Percentiles rank a stretch among this genome's conserved stretches.
Conservation (phyloP, 768 basidiomycete species). For the Neoboletus subvelutipes region DNA sequence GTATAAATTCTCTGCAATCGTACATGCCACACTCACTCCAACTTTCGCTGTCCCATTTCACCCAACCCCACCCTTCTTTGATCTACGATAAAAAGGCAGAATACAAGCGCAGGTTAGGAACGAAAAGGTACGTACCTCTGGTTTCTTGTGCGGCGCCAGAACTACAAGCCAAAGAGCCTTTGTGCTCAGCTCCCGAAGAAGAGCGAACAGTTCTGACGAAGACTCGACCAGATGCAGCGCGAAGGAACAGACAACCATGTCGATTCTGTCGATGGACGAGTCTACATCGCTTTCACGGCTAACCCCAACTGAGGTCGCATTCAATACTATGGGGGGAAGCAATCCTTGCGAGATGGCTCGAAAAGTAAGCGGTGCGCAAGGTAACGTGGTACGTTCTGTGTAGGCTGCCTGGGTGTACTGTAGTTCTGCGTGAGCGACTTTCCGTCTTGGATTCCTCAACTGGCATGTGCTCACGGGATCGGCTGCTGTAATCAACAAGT, state of each 20-base stretch:
- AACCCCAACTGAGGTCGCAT: conserved; percentile 10
- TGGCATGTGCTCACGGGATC: conserved; percentile 24
- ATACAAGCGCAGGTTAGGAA: neutral
- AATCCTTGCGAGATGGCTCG: conserved; percentile 57
- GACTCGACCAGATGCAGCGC: conserved; percentile 68
- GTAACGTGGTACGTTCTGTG: conserved; percentile 48
- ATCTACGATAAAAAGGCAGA: conserved; percentile 39
- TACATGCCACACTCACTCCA: conserved; percentile 46
- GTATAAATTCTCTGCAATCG: conserved; percentile 42
- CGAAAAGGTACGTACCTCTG: conserved; percentile 49
- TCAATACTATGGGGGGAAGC: conserved; percentile 38
- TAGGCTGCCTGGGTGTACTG: conserved; percentile 66
- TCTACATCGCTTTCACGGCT: neutral
- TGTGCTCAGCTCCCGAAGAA: conserved; percentile 63
- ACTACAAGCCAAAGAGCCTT: conserved; percentile 66
- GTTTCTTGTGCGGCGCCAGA: conserved; percentile 74
- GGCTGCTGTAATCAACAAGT: conserved; percentile 22
- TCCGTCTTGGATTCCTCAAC: neutral
- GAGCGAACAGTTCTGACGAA: conserved; percentile 59
- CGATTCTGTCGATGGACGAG: conserved; percentile 32
- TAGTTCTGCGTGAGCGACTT: conserved; percentile 11
- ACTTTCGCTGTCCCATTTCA: conserved; percentile 53
- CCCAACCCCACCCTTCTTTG: conserved; percentile 67
- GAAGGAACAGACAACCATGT: conserved; percentile 73
- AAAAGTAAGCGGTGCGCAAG: conserved; percentile 61